Conservation (phyloP, 371 early-diverging fungal species). For the Haplosporangium sp. region DNA sequence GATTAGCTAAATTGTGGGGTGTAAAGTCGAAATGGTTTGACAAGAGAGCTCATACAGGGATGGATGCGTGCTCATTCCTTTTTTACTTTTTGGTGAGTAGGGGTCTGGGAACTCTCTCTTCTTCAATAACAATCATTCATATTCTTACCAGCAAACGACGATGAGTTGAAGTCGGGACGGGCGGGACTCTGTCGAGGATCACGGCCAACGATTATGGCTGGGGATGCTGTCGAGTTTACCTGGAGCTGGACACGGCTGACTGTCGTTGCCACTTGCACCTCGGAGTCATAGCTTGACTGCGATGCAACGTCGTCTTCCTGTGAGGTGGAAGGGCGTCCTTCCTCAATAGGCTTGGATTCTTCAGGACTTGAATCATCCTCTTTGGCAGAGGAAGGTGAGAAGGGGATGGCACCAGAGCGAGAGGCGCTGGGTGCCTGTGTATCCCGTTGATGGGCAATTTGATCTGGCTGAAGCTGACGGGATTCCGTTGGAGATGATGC, state of each 20-base stretch:
- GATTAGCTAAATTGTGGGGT: conserved; percentile 7
- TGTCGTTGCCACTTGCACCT: conserved; percentile 30
- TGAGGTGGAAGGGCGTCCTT: conserved; percentile 1
- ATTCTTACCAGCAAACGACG: background rate
- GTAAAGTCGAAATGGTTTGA: no score
- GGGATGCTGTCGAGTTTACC: background rate
- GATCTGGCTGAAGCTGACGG: background rate
- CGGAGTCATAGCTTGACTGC: conserved; percentile 23
- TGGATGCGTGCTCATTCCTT: background rate
- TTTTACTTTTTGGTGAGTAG: background rate
- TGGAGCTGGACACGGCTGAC: conserved; percentile 26
- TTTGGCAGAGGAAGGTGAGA: conserved; percentile 9
- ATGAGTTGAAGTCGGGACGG: conserved; percentile 9
- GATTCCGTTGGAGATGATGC: background rate
- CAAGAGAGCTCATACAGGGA: no score
- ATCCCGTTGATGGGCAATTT: background rate
- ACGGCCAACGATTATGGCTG: conserved; percentile 16
- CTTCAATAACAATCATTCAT: no score
- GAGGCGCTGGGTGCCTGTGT: conserved; percentile 1
- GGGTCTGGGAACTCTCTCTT: background rate
- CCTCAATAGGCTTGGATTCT: conserved; percentile 6
- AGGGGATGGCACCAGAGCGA: background rate
- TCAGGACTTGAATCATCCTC: background rate
- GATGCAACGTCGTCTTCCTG: conserved; percentile 20
- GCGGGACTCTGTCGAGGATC: conserved; percentile 7